Base-by-base conservation (phyloP, 1,139 yeast species). In the Meyerozyma smithsonii region DNA sequence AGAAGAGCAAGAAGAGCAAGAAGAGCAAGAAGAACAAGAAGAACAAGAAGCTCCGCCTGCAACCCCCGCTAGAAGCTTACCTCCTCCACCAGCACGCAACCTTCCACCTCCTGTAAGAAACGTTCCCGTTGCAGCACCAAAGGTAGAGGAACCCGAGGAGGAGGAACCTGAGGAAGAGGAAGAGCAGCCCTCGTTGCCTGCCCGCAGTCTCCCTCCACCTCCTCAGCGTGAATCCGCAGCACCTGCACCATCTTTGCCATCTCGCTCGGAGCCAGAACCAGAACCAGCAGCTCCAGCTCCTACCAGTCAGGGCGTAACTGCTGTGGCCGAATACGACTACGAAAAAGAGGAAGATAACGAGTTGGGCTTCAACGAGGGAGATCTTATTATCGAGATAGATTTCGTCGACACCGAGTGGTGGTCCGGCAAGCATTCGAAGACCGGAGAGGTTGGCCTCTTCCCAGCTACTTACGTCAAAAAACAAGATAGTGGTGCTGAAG, bases 371-470 rank as follows among this genome's bases (percentile, higher is more conserved):
- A 67, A 48, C 14, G 90, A 81, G 53, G 88, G 85, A 40, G 92
- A 84, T 47, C 53, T 61, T 39, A 77, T 84, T 45, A 62, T 73
- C n/a, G 78, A 78, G 20, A 79, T 84, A 46, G 84, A 82, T 43
- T 75, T 80, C 52, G 77, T 80, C 8, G 90, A 83, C 54, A 84
- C 79, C 37, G 89, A 83, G 49, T 85, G 95, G 95, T 85, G 94
- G 94, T 64, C 78, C 19, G 95, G 94, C 30, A 72, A 69, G 46
- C 81, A 84, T 56, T 52, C 75, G 6, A 61, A 58, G 35, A 77
- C 83, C 15, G 84, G 83, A 30, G 77, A 72, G 46, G 59, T 64
- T 15, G 94, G 94, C 12, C 68, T 84, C 45, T 84, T 84, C 77
- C 94, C 94, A 16, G 71, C 87, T 8, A 69, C 82, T 26, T 84